Evolutionary conservation across 805 yeast genomes (phyloP).

Genomic region (Candida maris): DNA sequence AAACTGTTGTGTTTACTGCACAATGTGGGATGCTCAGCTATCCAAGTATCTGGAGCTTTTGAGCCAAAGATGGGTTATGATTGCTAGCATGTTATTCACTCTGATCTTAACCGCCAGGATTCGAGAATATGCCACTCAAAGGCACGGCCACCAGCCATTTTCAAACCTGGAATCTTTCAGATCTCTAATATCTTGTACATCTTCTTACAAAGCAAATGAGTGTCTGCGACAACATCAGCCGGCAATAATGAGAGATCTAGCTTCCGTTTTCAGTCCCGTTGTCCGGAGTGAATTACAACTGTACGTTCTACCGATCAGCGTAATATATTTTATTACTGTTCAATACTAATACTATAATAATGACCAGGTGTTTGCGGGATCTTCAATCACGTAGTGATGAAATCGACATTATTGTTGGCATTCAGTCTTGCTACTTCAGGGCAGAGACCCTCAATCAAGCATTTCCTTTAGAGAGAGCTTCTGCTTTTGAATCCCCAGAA

Average conservation of each 20-base stretch:
- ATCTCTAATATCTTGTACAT: slow-evolving; percentile 12
- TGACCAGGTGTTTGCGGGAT: slow-evolving; percentile 14
- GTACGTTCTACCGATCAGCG: not conserved
- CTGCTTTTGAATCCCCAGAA: no score
- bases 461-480: slow-evolving; percentile 1
- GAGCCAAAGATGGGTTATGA: slow-evolving; percentile 8
- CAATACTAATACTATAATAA: no score
- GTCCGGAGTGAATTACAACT: slow-evolving; percentile 14
- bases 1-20: no score
- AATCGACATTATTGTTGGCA: slow-evolving; percentile 10
- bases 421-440: slow-evolving; percentile 15
- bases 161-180: slow-evolving; percentile 3
- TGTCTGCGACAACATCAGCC: slow-evolving; percentile 13
- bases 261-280: slow-evolving; percentile 10
- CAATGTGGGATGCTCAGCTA: slow-evolving; percentile 1
- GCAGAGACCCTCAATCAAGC: slow-evolving; percentile 13
- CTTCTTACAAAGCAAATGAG: slow-evolving; percentile 11
- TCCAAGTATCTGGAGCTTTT: not conserved
- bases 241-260: slow-evolving; percentile 10
- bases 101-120: slow-evolving; percentile 15
- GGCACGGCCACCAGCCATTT: not conserved
- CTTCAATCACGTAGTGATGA: slow-evolving; percentile 5
- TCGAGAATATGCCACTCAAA: slow-evolving; percentile 2
- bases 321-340: no score
- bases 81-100: slow-evolving; percentile 3